Percentiles rank a stretch among this genome's conserved stretches.
Evolutionary conservation across 2,329 filamentous ascomycete species (phyloP).

Genomic region (Nothopassalora personata): DNA sequence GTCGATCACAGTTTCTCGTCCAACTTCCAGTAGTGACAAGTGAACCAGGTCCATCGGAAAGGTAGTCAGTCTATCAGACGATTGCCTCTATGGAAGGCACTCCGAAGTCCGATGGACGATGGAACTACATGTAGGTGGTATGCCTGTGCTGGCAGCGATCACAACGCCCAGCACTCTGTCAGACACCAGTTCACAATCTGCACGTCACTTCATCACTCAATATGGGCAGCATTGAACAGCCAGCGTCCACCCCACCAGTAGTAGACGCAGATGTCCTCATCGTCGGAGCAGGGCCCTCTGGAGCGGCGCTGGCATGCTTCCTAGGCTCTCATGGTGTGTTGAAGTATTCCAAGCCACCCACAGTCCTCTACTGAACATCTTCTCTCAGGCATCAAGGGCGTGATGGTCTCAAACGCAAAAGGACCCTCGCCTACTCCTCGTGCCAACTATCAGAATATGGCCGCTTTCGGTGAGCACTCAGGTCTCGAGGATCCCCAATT

Average conservation of each 20-base stretch:
- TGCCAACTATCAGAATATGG: conserved; percentile 5
- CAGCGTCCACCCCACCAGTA: neutral
- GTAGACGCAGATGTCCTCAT: conserved; percentile 5
- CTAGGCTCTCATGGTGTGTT: neutral
- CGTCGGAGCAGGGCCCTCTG: conserved; percentile 3
- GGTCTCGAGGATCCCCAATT: neutral
- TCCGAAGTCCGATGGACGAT: neutral
- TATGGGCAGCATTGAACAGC: conserved; percentile 2
- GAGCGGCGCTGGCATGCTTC: conserved; percentile 3
- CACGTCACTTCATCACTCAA: neutral
- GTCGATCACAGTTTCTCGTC: too few relatives aligned
- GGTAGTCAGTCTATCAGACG: too few relatives aligned
- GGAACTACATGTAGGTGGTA: neutral
- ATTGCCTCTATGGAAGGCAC: too few relatives aligned
- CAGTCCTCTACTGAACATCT: neutral
- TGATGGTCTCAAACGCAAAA: conserved; percentile 3
- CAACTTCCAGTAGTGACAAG: too few relatives aligned
- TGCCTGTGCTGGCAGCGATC: neutral
- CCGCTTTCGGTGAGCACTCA: neutral
- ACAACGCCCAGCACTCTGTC: neutral
- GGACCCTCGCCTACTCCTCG: neutral
- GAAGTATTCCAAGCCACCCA: neutral
- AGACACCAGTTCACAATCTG: neutral
- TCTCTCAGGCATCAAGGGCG: neutral
- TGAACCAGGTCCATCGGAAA: too few relatives aligned